phyloP scores from a whole-genome alignment of 768 basidiomycete genomes.

The Amylocystis lapponica region DNA sequence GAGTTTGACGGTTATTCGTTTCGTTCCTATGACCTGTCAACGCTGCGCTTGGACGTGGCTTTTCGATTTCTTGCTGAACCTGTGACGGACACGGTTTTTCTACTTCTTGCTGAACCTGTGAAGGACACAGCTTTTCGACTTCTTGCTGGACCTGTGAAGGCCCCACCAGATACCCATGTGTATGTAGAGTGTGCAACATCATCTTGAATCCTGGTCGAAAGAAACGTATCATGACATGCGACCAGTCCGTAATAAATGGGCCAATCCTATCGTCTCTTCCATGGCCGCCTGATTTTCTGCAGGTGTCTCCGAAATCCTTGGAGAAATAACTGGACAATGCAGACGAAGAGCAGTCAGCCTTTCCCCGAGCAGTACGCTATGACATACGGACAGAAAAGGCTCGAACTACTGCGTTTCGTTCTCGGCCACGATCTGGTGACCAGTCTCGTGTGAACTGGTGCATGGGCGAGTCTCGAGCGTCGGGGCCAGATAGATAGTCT shows the following conservation, averaged over 20 bases:
- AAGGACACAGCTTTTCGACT: background rate
- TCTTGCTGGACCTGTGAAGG: background rate
- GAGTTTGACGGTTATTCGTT: background rate
- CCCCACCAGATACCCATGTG: no score
- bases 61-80: background rate
- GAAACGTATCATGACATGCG: no score
- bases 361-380: background rate
- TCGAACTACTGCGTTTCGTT: background rate
- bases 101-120: background rate
- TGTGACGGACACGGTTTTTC: background rate
- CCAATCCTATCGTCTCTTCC: no score
- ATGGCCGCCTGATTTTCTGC: no score
- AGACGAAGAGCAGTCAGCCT: background rate
- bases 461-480: background rate
- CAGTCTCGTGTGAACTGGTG: background rate
- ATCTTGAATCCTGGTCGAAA: no score
- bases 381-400: background rate
- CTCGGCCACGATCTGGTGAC: background rate
- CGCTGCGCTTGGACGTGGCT: background rate
- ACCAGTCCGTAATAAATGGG: no score
- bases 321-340: background rate
- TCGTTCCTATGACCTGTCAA: background rate
- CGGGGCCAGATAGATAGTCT: constrained; percentile 6
- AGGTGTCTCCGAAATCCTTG: background rate
- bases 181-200: no score